These are phyloP conservation scores for Nemania abortiva DNA, from an alignment of 2,329 filamentous ascomycete species.

Conservation along the genomic window DNA sequence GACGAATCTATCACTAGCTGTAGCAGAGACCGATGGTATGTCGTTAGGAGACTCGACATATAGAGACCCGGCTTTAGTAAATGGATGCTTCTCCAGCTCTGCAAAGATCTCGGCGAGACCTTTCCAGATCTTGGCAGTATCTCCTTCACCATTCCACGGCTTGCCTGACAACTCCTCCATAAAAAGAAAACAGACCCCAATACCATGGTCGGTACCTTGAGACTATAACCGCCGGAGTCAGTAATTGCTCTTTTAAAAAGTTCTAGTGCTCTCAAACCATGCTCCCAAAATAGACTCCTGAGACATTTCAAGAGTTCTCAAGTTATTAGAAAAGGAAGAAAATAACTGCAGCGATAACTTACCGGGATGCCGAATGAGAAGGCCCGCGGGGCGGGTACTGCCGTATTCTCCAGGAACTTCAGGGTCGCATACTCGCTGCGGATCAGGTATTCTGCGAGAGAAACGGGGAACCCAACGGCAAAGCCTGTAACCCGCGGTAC, in stretches of 20 bases:
- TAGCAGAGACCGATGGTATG: constrained; percentile 37
- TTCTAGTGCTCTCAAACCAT: no score
- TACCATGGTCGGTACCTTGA: constrained; percentile 18
- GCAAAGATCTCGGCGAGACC: constrained; percentile 45
- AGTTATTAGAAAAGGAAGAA: no score
- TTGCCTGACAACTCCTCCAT: constrained; percentile 47
- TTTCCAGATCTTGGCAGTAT: constrained; percentile 42
- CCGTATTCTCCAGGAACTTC: neutral
- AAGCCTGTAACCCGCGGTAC: neutral
- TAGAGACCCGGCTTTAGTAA: constrained; percentile 45
- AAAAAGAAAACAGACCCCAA: constrained; percentile 49
- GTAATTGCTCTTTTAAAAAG: no score
- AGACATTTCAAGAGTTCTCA: no score
- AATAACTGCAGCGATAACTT: no score
- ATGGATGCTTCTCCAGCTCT: constrained; percentile 45
- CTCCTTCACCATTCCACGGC: constrained; percentile 30
- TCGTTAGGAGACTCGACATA: constrained; percentile 25
- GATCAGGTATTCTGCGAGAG: neutral
- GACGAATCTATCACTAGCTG: constrained; percentile 48
- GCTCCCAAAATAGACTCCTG: no score
- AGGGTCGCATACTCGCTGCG: neutral
- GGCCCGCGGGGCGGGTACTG: neutral
- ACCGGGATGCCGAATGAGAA: neutral
- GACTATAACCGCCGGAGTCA: neutral
- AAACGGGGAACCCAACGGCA: neutral